These are phyloP conservation scores for Begonia fuchsioides DNA, from an alignment of 306 rosid species.

Conservation along the genomic window DNA sequence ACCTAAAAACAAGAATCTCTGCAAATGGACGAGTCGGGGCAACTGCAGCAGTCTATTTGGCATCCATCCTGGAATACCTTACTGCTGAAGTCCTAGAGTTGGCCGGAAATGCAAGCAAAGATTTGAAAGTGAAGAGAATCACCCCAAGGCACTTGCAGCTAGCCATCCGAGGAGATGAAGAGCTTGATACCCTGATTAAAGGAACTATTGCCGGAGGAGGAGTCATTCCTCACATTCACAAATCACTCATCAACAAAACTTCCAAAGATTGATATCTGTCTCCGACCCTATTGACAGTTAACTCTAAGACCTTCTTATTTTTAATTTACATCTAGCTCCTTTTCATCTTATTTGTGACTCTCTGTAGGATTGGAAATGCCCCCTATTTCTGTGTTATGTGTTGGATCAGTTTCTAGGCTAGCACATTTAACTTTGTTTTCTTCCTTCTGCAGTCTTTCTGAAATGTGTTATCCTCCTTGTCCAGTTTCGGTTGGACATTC, in stretches of 20 bases:
- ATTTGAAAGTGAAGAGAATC: conserved; percentile 92
- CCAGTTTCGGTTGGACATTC: too few species aligned
- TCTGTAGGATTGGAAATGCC: neutral
- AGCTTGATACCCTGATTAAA: conserved; percentile 84
- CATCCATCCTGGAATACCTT: conserved; percentile 87
- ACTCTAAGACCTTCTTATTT: neutral
- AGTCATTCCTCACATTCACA: conserved; percentile 95
- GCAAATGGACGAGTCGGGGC: conserved; percentile 95
- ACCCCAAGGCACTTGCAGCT: conserved; percentile 96
- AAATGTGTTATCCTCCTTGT: too few species aligned
- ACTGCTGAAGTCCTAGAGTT: conserved; percentile 93
- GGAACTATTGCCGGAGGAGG: conserved; percentile 99
- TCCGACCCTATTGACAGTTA: neutral
- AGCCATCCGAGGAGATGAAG: conserved; percentile 95
- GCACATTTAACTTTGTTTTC: neutral
- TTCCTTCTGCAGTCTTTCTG: too few species aligned
- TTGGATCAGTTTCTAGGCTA: neutral
- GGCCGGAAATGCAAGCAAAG: conserved; percentile 95
- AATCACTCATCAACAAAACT: conserved; percentile 92
- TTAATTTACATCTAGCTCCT: too few species aligned
- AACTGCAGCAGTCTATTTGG: conserved; percentile 87
- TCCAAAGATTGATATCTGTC: conserved; percentile 39
- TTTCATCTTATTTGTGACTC: neutral
- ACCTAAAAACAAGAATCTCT: conserved; percentile 56
- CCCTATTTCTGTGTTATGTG: neutral